A percentile compares a stretch with the other conserved stretches of the same genome.
These are phyloP conservation scores for Debaryomycetaceae sp. DNA, from an alignment of 1,139 yeast genomes.

Conservation along the genomic window DNA sequence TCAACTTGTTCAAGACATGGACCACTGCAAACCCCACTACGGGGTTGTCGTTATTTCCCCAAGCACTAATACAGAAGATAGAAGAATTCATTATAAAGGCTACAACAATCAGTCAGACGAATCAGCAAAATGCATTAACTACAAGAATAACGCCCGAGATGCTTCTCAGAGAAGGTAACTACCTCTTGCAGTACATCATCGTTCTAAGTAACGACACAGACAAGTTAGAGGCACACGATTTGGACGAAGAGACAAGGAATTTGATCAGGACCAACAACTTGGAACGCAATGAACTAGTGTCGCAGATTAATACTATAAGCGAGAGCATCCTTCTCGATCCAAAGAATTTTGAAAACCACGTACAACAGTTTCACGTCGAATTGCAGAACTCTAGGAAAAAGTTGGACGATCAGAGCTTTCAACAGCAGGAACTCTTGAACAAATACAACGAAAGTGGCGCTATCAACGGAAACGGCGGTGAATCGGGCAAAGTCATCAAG, in stretches of 20 bases:
- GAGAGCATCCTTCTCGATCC: slow-evolving; percentile 25
- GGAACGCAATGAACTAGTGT: slow-evolving; percentile 28
- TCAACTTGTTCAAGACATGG: slow-evolving; percentile 44
- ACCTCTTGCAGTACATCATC: slow-evolving; percentile 29
- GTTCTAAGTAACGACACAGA: slow-evolving; percentile 16
- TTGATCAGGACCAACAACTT: slow-evolving; percentile 13
- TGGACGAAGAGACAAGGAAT: slow-evolving; percentile 9
- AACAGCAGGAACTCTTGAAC: slow-evolving; percentile 17
- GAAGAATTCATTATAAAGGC: slow-evolving; percentile 42
- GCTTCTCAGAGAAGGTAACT: slow-evolving; percentile 31
- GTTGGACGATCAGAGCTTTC: slow-evolving; percentile 27
- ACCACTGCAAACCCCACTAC: slow-evolving; percentile 26
- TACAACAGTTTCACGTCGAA: slow-evolving; percentile 23
- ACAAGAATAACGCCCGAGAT: slow-evolving; percentile 22
- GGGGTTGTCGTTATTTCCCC: slow-evolving; percentile 37
- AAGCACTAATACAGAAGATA: slow-evolving; percentile 24
- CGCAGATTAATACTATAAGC: slow-evolving; percentile 28
- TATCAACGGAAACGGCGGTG: slow-evolving; percentile 1
- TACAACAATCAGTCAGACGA: slow-evolving; percentile 19
- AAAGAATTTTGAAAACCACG: slow-evolving; percentile 22
- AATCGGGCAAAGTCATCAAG: slow-evolving; percentile 2
- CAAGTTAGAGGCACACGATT: slow-evolving; percentile 9
- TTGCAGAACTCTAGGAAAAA: slow-evolving; percentile 24
- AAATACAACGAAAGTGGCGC: slow-evolving; percentile 5
- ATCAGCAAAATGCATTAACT: slow-evolving; percentile 10